Evolutionary conservation across 2,329 filamentous ascomycete species (phyloP).

Genomic region (Xylaria sp.): DNA sequence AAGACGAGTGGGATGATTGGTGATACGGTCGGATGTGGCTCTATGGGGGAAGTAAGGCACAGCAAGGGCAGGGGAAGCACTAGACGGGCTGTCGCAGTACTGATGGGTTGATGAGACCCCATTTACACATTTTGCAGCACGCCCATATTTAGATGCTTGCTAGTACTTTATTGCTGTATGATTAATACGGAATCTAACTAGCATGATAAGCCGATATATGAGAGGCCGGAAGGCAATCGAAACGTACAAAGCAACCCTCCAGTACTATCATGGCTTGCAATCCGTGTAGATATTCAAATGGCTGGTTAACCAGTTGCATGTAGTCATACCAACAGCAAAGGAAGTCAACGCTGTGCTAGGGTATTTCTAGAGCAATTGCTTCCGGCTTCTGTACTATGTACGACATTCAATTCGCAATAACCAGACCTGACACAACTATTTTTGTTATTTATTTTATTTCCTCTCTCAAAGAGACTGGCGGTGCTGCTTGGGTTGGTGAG

Average conservation of each 20-base stretch:
- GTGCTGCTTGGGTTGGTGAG: neutral
- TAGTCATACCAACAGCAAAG: too few relatives aligned
- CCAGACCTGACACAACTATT: neutral
- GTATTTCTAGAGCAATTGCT: too few relatives aligned
- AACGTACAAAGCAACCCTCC: neutral
- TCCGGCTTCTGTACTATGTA: neutral
- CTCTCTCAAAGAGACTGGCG: neutral
- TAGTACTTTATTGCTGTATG: slow-evolving; percentile 32
- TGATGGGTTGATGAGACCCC: slow-evolving; percentile 58
- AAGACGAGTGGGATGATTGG: slow-evolving; percentile 71
- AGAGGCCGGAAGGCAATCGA: too few relatives aligned
- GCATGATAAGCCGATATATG: slow-evolving; percentile 27
- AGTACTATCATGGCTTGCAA: neutral
- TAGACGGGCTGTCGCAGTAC: neutral
- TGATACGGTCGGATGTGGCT: slow-evolving; percentile 41
- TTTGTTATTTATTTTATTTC: neutral
- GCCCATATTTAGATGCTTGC: slow-evolving; percentile 9
- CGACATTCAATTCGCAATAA: neutral
- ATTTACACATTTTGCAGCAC: slow-evolving; percentile 22
- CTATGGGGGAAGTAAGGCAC: neutral
- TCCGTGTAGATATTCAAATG: neutral
- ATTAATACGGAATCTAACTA: slow-evolving; percentile 35
- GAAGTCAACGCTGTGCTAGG: too few relatives aligned
- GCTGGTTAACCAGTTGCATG: neutral
- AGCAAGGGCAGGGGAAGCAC: neutral